Percentiles rank a stretch among this genome's conserved stretches.
Evolutionary conservation across 257 asterid species (phyloP).

Genomic region (Forsythia viridissima): DNA sequence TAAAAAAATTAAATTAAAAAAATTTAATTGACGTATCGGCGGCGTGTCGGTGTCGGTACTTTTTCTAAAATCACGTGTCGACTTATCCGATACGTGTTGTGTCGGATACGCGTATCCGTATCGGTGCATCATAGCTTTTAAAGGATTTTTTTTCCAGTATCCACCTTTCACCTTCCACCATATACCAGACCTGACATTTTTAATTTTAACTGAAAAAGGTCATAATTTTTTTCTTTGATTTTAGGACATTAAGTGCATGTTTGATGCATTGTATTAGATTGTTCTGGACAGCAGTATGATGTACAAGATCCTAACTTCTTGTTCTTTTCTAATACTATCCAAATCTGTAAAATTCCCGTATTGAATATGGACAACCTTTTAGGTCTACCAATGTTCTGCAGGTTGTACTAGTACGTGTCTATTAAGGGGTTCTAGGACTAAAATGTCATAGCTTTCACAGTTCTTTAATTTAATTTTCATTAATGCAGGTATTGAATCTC

Average conservation of each 20-base stretch:
- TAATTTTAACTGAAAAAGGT: neutral
- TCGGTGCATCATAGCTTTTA: neutral
- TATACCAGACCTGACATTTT: neutral
- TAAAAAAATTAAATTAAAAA: no score
- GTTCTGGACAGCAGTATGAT: no score
- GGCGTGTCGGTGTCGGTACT: no score
- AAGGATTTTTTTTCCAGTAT: no score
- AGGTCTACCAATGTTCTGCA: neutral
- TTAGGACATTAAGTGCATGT: no score
- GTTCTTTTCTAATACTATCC: neutral
- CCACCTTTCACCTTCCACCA: neutral
- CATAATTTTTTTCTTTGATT: no score
- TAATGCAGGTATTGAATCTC: slow-evolving; percentile 54
- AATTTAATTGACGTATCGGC: no score
- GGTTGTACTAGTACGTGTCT: neutral
- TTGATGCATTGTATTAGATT: no score
- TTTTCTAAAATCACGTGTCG: no score
- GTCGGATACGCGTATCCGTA: no score
- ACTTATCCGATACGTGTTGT: no score
- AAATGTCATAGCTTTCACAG: neutral
- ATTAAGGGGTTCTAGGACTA: neutral
- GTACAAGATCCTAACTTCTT: slow-evolving; percentile 52
- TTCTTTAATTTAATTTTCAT: slow-evolving; percentile 9
- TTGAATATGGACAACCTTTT: neutral
- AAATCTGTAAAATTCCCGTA: neutral